Base-by-base conservation (phyloP, 768 basidiomycete genomes). In the Sporobolomyces pararoseus region DNA sequence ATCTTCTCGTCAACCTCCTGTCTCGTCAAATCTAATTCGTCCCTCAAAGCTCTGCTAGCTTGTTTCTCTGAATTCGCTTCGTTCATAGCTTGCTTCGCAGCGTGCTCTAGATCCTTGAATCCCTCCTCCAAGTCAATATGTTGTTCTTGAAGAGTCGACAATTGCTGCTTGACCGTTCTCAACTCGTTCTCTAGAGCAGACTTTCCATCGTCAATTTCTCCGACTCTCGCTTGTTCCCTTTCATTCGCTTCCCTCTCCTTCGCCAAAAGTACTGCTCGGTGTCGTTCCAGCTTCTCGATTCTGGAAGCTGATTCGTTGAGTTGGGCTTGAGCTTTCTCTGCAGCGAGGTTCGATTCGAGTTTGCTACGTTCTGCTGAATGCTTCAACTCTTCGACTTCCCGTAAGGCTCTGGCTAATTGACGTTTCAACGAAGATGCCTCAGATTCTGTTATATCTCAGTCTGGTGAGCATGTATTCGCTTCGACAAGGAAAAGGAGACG, bases 201-300 rank as follows among this genome's bases (percentile, higher is more conserved):
- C 4, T 39, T 27, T 1, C 34, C 64, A 47, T 34, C 34, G 7
- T 66, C 66, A 49, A 32, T 58, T 51, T 67, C 68, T 4, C 25
- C 34, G 2, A n/a, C 17, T 12, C 34, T 42, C 23, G 34, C 25
- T 37, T 67, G 29, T 31, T 50, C 69, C 34, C 63, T 44, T 53
- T 70, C 72, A n/a, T 39, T 39, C 4, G 52, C 58, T 7, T 67
- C 72, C 17, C 66, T 65, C 35, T 74, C 72, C 51, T 70, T 70
- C n/a, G 51, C 72, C n/a, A 74, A 17, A 31, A 70, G 19, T n/a
- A 68, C 29, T 13, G 66, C 61, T 3, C 72, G 72, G 5, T 68
- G 67, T 7, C 72, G 62, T 27, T 74, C 72, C 39, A 74, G 68
- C 23, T 64, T 63, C n/a, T 74, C 72, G 27, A 65, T 50, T 6